These are phyloP conservation scores for Capronia coronata DNA, from an alignment of 2,329 filamentous ascomycete species.

Conservation along the genomic window DNA sequence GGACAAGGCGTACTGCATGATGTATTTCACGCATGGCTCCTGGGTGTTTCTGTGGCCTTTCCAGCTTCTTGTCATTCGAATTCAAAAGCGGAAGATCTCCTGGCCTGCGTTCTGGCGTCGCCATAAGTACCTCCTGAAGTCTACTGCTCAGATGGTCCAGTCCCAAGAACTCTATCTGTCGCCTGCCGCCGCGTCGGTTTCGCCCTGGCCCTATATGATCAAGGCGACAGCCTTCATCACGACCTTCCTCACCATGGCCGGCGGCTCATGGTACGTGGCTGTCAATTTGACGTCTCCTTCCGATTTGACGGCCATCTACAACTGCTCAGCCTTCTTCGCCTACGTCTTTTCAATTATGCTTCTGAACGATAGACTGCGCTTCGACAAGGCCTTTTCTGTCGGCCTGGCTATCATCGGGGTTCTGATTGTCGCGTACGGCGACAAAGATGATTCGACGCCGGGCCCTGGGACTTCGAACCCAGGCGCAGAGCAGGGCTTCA, in stretches of 20 bases:
- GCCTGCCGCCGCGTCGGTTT: slow-evolving; percentile 35
- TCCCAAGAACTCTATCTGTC: slow-evolving; percentile 63
- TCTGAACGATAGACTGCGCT: slow-evolving; percentile 72
- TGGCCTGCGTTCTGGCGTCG: slow-evolving; percentile 82
- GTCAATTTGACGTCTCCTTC: slow-evolving; percentile 88
- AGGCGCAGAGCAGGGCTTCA: slow-evolving; percentile 32
- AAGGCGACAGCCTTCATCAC: slow-evolving; percentile 77
- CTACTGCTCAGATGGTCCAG: slow-evolving; percentile 78
- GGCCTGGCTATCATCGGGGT: slow-evolving; percentile 82
- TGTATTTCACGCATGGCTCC: slow-evolving; percentile 89
- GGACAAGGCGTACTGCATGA: slow-evolving; percentile 99
- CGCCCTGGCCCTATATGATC: slow-evolving; percentile 66
- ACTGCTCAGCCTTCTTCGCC: slow-evolving; percentile 97
- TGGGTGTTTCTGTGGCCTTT: slow-evolving; percentile 85
- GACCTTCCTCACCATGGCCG: slow-evolving; percentile 77
- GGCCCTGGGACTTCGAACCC: slow-evolving; percentile 50
- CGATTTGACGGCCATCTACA: slow-evolving; percentile 96
- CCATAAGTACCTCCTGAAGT: slow-evolving; percentile 57
- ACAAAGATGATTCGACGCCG: slow-evolving; percentile 53
- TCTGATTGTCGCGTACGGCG: slow-evolving; percentile 90
- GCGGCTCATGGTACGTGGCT: slow-evolving; percentile 90
- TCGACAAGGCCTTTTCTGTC: slow-evolving; percentile 82
- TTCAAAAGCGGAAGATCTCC: slow-evolving; percentile 70
- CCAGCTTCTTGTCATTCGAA: slow-evolving; percentile 70
- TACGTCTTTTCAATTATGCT: slow-evolving; percentile 94